Evolutionary conservation across 352 stramenopile species (phyloP).

Genomic region (Phytophthora lateralis): DNA sequence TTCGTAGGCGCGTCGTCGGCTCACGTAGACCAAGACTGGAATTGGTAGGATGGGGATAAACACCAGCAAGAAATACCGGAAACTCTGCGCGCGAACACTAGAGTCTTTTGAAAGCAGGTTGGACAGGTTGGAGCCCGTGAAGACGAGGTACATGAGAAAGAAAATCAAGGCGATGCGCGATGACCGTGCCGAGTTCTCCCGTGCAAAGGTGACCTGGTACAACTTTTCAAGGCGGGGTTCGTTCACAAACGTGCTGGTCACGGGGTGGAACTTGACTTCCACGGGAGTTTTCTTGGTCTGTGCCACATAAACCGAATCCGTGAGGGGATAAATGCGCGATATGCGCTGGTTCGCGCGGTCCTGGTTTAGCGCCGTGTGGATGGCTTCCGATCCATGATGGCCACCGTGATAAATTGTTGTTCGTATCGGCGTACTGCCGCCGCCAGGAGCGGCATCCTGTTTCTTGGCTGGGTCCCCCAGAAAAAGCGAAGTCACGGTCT

Average conservation of each 20-base stretch:
- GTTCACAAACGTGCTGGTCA: conserved; percentile 77
- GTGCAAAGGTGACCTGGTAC: conserved; percentile 83
- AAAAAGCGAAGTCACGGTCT: conserved; percentile 37
- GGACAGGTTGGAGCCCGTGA: conserved; percentile 72
- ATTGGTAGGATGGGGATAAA: conserved; percentile 73
- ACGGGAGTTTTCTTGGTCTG: conserved; percentile 80
- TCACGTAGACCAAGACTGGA: conserved; percentile 70
- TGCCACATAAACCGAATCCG: conserved; percentile 69
- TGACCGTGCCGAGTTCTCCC: conserved; percentile 72
- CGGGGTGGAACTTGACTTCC: conserved; percentile 77
- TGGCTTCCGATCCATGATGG: conserved; percentile 32
- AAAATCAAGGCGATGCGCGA: conserved; percentile 69
- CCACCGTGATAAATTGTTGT: conserved; percentile 25
- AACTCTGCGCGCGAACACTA: conserved; percentile 52
- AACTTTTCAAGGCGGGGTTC: conserved; percentile 76
- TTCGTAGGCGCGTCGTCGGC: conserved; percentile 63
- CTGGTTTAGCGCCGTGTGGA: conserved; percentile 48
- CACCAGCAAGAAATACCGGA: conserved; percentile 71
- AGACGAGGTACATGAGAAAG: conserved; percentile 74
- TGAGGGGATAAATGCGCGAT: conserved; percentile 76
- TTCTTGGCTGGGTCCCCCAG: conserved; percentile 24
- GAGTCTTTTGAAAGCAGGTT: conserved; percentile 71
- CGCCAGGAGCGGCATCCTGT: conserved; percentile 13
- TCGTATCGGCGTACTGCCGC: conserved; percentile 2
- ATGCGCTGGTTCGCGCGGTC: conserved; percentile 70